Base-by-base conservation (phyloP, 2,329 filamentous ascomycete genomes). In the Clonostachys rosea region DNA sequence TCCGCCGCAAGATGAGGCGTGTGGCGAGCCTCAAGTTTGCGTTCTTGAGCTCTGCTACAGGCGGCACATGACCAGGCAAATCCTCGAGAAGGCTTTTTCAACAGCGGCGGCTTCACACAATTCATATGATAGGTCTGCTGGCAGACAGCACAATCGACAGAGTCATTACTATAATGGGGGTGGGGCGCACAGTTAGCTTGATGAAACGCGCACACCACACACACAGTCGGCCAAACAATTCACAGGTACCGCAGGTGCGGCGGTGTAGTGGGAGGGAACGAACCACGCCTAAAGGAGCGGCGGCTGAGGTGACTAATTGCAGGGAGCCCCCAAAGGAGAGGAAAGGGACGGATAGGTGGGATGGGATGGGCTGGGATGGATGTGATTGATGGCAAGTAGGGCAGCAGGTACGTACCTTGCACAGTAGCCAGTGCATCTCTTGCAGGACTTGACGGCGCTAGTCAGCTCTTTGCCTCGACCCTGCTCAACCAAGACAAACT, bases 41-140 rank as follows among this genome's bases (percentile, higher is more conserved):
- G 84, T 67, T 97, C 94, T 63, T 96, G 91, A n/a, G 90, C 91
- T 59, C 92, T 86, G 66, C 91, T 96, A 68, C 94, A 99, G 49
- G 92, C 87, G 47, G 89, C 94, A 66, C 94, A 99, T 33, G 94
- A 92, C 94, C 94, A 99, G 5, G 91, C 94, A 69, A 99, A 99
- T 37, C 94, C 94, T 66, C 94, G 86, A 42, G 92, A 96, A 17
- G 94, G 94, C 68, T 99, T 99, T 68, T 96, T 99, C 46, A 91
- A 78, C 52, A 99, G 69, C 36, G 91, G 90, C 39, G 94, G 94
- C 51, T 87, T 86, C 48, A 99, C 94, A 66, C 94, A 99, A 60
- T 91, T 89, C 92, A 99, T 97, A 72, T 99, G 94, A 69, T 96
- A 99, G 13, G 92, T 97, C 65, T 91, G 86, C 62, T 86, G 82